Percentiles rank a stretch among this genome's conserved stretches.
phyloP scores from a whole-genome alignment of 176 grass and related monocot genomes.

The Hordeum marinum region DNA sequence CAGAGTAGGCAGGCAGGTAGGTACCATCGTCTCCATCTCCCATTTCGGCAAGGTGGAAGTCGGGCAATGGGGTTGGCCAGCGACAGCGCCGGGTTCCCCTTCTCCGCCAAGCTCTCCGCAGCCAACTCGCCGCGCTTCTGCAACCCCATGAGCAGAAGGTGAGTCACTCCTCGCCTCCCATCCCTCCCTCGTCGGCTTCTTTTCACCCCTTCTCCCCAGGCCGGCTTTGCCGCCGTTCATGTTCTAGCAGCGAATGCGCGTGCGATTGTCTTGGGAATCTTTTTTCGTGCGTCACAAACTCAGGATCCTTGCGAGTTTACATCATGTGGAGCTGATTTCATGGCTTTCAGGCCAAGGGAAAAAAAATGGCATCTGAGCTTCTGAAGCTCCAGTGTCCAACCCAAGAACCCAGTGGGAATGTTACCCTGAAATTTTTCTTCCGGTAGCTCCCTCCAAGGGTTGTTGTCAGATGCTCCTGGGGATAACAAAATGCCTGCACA shows the following conservation, averaged over 20 bases:
- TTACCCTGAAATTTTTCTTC: not conserved
- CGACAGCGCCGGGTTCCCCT: constrained; percentile 29
- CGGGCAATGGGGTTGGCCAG: constrained; percentile 31
- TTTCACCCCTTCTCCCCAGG: not conserved
- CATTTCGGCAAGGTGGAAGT: not conserved
- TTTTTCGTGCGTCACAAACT: not conserved
- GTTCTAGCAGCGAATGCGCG: not conserved
- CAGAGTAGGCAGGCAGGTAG: not conserved
- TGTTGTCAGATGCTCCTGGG: not conserved
- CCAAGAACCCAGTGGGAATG: not conserved
- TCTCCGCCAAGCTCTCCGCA: constrained; percentile 24
- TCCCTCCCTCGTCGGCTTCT: not conserved
- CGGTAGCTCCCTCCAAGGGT: not conserved
- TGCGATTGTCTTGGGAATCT: not conserved
- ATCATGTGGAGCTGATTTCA: not conserved
- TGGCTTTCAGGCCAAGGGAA: not conserved
- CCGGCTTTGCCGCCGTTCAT: not conserved
- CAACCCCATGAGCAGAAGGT: constrained; percentile 42
- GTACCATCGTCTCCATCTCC: too few relatives aligned
- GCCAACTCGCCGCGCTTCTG: constrained; percentile 39
- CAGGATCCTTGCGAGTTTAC: not conserved
- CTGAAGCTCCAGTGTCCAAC: not conserved
- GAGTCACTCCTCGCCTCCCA: not conserved
- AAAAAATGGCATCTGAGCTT: not conserved
- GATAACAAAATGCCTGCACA: not conserved